Conservation (phyloP, 2,329 filamentous ascomycete species). For the Ophiostoma sp. region DNA sequence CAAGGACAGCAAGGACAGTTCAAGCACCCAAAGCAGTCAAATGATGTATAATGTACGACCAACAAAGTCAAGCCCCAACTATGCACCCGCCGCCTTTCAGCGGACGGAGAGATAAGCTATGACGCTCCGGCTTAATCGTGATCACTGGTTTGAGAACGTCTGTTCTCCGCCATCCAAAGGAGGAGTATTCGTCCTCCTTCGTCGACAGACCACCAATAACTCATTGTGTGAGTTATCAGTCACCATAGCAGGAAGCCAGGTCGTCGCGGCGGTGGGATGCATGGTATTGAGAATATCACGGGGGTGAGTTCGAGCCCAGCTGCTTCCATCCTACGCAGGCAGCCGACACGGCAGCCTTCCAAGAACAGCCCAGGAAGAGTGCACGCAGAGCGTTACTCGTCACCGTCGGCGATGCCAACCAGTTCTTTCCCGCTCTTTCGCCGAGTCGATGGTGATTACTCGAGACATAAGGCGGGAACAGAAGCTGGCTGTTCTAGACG, state of each 20-base stretch:
- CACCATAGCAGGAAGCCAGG: slow-evolving; percentile 49
- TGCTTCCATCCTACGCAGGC: too few species aligned
- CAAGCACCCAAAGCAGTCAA: too few species aligned
- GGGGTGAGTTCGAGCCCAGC: background rate
- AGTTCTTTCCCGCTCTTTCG: background rate
- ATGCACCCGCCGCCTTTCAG: slow-evolving; percentile 78
- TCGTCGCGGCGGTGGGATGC: slow-evolving; percentile 46
- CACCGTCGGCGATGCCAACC: background rate
- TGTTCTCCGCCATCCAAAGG: slow-evolving; percentile 62
- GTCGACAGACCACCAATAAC: slow-evolving; percentile 73
- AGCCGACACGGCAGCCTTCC: too few species aligned
- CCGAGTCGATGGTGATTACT: slow-evolving; percentile 10
- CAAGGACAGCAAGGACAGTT: too few species aligned
- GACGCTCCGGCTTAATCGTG: slow-evolving; percentile 99
- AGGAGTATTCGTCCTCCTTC: slow-evolving; percentile 30
- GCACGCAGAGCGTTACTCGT: background rate
- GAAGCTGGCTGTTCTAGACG: background rate
- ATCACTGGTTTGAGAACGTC: slow-evolving; percentile 45
- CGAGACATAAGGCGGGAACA: background rate
- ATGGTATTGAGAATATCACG: background rate
- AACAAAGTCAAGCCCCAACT: slow-evolving; percentile 95
- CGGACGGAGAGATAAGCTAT: slow-evolving; percentile 65
- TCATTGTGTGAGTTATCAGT: slow-evolving; percentile 56
- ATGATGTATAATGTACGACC: slow-evolving; percentile 59
- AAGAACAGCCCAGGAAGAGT: background rate